Conservation (phyloP, 176 grass and related monocot species). For the Areca catechu region DNA sequence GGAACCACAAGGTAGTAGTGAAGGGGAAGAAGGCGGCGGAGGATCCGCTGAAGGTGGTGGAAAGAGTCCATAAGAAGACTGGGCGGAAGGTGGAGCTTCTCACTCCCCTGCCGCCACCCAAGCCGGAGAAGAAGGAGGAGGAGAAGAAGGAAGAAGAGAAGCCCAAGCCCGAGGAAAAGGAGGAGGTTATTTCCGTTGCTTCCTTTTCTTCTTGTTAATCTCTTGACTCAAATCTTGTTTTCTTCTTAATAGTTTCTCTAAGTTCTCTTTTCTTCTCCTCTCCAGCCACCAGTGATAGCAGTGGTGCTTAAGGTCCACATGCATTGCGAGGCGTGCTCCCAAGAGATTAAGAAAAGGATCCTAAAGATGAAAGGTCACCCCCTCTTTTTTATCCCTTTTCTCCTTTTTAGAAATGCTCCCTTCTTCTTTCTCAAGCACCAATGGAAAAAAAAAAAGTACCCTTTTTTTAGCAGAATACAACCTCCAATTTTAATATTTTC, state of each 20-base stretch:
- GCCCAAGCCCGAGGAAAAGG: constrained; percentile 29
- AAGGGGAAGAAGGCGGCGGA: constrained; percentile 14
- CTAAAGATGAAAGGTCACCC: constrained; percentile 75
- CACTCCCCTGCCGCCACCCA: not conserved
- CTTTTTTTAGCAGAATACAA: constrained; percentile 2
- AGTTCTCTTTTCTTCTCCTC: constrained; percentile 11
- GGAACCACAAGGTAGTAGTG: not conserved
- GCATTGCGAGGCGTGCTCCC: constrained; percentile 80
- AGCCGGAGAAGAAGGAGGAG: not conserved
- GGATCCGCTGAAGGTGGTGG: constrained; percentile 4
- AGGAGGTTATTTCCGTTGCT: constrained; percentile 12
- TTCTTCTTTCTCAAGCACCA: not conserved
- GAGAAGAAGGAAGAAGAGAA: constrained; percentile 1
- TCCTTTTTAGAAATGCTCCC: not conserved
- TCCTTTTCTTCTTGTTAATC: not conserved
- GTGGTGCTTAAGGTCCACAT: constrained; percentile 78
- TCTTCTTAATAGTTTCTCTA: constrained; percentile 4
- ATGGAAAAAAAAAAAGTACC: too few relatives aligned
- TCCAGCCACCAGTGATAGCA: constrained; percentile 47
- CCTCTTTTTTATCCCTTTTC: constrained; percentile 2
- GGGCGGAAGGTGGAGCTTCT: not conserved
- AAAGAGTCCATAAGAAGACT: not conserved
- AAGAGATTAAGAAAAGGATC: constrained; percentile 64
- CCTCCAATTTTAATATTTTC: constrained; percentile 1
- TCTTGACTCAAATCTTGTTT: not conserved